Conservation (phyloP, 345 rosid species). For the Citrus glauca region DNA sequence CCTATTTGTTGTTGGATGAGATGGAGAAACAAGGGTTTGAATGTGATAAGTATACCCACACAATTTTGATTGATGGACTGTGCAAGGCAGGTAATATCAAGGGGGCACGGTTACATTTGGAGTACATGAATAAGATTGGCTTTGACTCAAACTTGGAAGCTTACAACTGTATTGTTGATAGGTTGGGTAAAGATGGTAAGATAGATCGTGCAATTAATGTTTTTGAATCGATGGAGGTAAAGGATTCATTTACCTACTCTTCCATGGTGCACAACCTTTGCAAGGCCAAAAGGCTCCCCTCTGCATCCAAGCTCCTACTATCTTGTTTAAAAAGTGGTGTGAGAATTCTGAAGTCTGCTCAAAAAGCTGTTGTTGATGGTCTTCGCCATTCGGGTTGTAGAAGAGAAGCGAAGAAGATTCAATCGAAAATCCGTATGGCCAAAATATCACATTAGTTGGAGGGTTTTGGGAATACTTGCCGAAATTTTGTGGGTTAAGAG, state of each 20-base stretch:
- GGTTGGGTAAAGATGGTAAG: conserved; percentile 59
- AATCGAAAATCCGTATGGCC: conserved; percentile 45
- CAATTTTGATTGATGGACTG: conserved; percentile 70
- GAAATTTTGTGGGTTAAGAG: conserved; percentile 1
- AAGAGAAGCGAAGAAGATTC: conserved; percentile 53
- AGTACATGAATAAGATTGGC: conserved; percentile 46
- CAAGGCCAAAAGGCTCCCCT: conserved; percentile 50
- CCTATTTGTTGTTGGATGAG: conserved; percentile 48
- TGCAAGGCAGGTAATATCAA: conserved; percentile 55
- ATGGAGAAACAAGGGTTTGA: conserved; percentile 53
- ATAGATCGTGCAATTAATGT: conserved; percentile 50
- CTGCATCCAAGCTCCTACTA: conserved; percentile 65
- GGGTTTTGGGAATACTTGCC: not conserved
- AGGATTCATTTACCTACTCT: conserved; percentile 76
- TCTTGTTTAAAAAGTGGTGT: conserved; percentile 59
- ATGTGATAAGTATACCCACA: conserved; percentile 73
- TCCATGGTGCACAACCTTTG: conserved; percentile 78
- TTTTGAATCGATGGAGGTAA: conserved; percentile 59
- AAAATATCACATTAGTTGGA: conserved; percentile 24
- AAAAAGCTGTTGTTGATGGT: conserved; percentile 65
- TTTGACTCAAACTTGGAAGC: conserved; percentile 51
- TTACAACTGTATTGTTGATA: conserved; percentile 61
- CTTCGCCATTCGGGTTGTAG: conserved; percentile 50
- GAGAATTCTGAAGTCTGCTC: conserved; percentile 57
- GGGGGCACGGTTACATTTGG: conserved; percentile 51